Base-by-base conservation (phyloP, 2,329 filamentous ascomycete genomes). In the Apiospora pterosperma region DNA sequence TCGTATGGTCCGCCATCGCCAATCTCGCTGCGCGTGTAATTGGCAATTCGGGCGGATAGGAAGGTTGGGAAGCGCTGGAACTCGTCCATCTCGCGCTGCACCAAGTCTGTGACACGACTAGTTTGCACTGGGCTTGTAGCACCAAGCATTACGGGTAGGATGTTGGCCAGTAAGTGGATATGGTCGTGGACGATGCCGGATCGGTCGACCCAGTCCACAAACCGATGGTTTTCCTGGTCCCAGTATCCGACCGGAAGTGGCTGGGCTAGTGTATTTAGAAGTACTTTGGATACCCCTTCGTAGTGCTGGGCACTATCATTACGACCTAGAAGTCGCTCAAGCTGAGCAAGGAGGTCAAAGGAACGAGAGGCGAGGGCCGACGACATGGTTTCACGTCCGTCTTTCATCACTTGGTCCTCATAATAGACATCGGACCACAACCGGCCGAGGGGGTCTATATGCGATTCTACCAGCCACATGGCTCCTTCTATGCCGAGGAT, bases 321-420 rank as follows among this genome's bases (percentile, higher is more conserved):
- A n/a, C 59, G 62, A 12, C 52, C 61, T 3, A 66, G 55, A 2
- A 60, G 39, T n/a, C 25, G 52, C 36, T 66, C 63, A n/a, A 66
- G 60, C 11, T 62, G 59, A 16, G 42, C 65, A 55, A 66, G 55
- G 3, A 66, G 55, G 11, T 39, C 48, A 41, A 64, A 66, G n/a
- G 65, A 62, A 14, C 63, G 63, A 31, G 41, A 36, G 11, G 65
- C 65, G 31, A 67, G 62, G 12, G 64, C 63, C 14, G 61, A 59
- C 6, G 65, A 62, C 31, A 67, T 25, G 23, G 65, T 67, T 36
- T 67, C 65, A 12, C 65, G 64, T 4, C 65, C 65, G 21, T 67
- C 65, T 36, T 67, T 67, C 60, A 67, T 65, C 19, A 67, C 65
- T 28, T 67, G 65, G 41, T 65, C 65, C 39, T 67, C 65, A 59